Evolutionary conservation across 495 filamentous ascomycete species (phyloP), one percentile per base, ranked within the genome.

Genomic region (Gamarada debralockiae): DNA sequence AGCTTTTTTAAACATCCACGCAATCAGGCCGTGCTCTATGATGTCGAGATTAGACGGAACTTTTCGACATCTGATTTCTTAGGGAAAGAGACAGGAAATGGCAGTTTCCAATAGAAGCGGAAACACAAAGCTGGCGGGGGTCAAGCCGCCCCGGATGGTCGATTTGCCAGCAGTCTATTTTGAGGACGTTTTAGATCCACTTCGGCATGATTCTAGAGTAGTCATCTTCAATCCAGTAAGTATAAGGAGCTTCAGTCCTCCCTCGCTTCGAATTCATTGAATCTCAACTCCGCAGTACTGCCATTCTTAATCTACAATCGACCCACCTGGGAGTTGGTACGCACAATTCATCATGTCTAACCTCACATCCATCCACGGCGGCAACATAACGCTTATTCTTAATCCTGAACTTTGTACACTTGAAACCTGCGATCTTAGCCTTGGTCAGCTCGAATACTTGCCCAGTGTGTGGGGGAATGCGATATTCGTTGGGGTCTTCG

Each of bases 381-480:
- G 39, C 17, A 43, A 43, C 39, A 18, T 10, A 10, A 43, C 39
- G n/a, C 39, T 43, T 10, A 15, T 43, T 22, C n/a, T 43, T 18
- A 15, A 43, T 22, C 39, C 39, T 15, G 34, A 41, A 15, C 17
- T 51, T 37, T 56, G 53, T 33, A 56, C 33, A 10, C 9, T 56
- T 13, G 2, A n/a, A 46, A 54, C 49, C 23, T 59, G 56, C 36
- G 23, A 27, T 17, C 52, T 59, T 24, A 52, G 43, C 36, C 41
- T 20, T 39, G 56, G 41, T 29, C 40, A 50, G 39, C 29, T 59
- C 14, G 46, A 55, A 29, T 65, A 64, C 25, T 29, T 55, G 37
- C 63, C 65, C 49, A 62, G 44, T 13, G 27, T 64, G n/a, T 49
- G 44, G 24, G 60, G 61, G 34, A 68, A 68, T 52, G 50, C 55